These are phyloP conservation scores for Solanum lycopersicoides DNA, from an alignment of 257 asterid species.

Conservation along the genomic window DNA sequence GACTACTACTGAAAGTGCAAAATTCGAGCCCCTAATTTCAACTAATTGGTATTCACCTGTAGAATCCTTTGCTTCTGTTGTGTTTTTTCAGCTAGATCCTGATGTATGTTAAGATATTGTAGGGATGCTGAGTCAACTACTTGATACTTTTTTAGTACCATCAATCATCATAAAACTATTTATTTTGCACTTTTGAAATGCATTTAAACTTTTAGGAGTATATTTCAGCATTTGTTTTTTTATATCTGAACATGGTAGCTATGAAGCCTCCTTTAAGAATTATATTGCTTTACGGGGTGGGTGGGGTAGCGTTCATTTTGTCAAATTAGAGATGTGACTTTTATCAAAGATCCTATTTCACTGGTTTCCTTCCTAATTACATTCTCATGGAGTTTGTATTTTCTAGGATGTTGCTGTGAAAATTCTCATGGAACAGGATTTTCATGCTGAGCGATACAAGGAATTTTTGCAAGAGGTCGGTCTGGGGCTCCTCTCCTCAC, in stretches of 20 bases:
- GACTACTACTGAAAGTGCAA: neutral
- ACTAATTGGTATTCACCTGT: neutral
- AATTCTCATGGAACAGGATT: constrained; percentile 94
- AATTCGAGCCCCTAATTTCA: neutral
- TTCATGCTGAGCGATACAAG: constrained; percentile 53
- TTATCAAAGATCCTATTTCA: neutral
- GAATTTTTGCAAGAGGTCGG: constrained; percentile 81
- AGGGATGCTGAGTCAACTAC: no score
- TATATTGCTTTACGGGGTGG: neutral
- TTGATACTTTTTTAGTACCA: no score
- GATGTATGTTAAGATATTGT: neutral
- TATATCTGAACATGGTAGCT: neutral
- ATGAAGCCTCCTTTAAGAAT: neutral
- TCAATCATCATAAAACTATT: neutral
- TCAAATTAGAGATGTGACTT: neutral
- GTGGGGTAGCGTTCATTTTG: neutral
- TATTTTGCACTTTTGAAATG: neutral
- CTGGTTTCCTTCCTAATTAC: neutral
- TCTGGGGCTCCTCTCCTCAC: neutral
- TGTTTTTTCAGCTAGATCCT: neutral
- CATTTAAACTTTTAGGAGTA: neutral
- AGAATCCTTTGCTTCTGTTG: neutral
- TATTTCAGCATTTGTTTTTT: neutral
- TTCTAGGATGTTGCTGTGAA: constrained; percentile 96
- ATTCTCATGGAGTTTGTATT: neutral